Base-by-base conservation (phyloP, 805 yeast species). In the Kregervanrija fluxuum region DNA sequence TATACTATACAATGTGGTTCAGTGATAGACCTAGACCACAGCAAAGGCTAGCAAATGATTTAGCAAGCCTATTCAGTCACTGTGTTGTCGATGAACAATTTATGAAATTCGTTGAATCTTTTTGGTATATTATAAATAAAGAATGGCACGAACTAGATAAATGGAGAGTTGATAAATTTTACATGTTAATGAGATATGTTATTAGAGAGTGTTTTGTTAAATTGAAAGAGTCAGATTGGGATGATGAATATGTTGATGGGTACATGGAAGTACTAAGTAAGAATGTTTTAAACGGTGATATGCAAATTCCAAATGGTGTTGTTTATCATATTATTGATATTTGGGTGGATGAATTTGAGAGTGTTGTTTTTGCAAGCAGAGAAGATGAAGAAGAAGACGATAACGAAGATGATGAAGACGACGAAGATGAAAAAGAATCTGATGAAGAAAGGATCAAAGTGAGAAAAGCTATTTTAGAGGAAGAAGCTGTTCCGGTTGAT, bases 1-100 rank as follows among this genome's bases (percentile, higher is more conserved):
- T 93, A 35, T 93, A 83, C 65, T 93, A 73, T 60, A 78, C 95
- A 10, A 87, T 93, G 95, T 93, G 99, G 98, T 88, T 84, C 67
- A 77, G 95, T 60, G 99, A 93, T 63, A 78, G 90, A 59, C 95
- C 96, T 28, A 73, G 84, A 55, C 93, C 95, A 17, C 99, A 93
- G 65, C 96, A 89, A 63, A 68, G 81, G 47, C 68, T 93, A 34
- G 95, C 96, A 2, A 75, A 73, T 40, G 79, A 77, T 37, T 68
- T 93, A 49, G 95, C 91, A 40, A 53, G 10, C 62, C 73, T 67
- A 22, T 79, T 69, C 48, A 68, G 75, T 13, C 66, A 67, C 13
- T 64, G 66, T 16, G 66, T 76, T 12, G 69, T 77, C 1, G 51
- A 53, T 4, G 61, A 59, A 5, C 70, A 70, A 62, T 71, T 76